A percentile compares a stretch with the other conserved stretches of the same genome.
These are phyloP conservation scores for Turritis glabra DNA, from an alignment of 345 rosid species.

Conservation along the genomic window DNA sequence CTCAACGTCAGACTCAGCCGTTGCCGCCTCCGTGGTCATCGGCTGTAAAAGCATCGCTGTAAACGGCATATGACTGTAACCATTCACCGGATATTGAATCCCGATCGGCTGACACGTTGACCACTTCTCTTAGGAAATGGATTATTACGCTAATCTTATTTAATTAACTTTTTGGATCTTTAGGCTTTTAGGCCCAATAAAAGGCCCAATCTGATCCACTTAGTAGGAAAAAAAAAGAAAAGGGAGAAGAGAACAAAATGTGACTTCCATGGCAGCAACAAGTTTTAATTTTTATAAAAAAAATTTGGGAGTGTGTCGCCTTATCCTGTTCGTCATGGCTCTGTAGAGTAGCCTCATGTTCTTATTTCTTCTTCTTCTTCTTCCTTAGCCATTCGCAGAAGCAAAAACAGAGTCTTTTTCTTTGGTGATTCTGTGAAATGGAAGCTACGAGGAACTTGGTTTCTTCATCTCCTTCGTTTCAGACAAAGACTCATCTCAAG, in stretches of 20 bases:
- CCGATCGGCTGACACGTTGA: too few species aligned
- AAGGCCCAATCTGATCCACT: slow-evolving; percentile 15
- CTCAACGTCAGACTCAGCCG: too few species aligned
- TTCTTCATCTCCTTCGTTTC: slow-evolving; percentile 65
- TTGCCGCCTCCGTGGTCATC: too few species aligned
- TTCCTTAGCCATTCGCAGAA: slow-evolving; percentile 22
- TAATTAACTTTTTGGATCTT: neutral
- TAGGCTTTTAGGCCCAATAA: slow-evolving; percentile 13
- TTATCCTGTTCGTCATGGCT: slow-evolving; percentile 27
- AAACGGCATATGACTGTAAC: too few species aligned
- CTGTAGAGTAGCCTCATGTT: slow-evolving; percentile 29
- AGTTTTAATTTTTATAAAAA: slow-evolving; percentile 2
- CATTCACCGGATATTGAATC: too few species aligned
- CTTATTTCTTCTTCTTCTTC: slow-evolving; percentile 18
- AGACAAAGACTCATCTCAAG: slow-evolving; percentile 52
- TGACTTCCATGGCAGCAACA: slow-evolving; percentile 34
- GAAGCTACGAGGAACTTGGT: slow-evolving; percentile 68
- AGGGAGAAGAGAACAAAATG: neutral
- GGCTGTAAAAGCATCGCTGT: too few species aligned
- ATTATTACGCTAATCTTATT: too few species aligned
- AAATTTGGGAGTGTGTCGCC: slow-evolving; percentile 4
- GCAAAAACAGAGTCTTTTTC: neutral
- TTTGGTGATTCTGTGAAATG: slow-evolving; percentile 41
- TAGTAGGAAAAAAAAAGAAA: neutral
- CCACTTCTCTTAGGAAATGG: too few species aligned